Evolutionary conservation across 2,329 filamentous ascomycete genomes (phyloP).

Genomic region (Aspergillus sp.): DNA sequence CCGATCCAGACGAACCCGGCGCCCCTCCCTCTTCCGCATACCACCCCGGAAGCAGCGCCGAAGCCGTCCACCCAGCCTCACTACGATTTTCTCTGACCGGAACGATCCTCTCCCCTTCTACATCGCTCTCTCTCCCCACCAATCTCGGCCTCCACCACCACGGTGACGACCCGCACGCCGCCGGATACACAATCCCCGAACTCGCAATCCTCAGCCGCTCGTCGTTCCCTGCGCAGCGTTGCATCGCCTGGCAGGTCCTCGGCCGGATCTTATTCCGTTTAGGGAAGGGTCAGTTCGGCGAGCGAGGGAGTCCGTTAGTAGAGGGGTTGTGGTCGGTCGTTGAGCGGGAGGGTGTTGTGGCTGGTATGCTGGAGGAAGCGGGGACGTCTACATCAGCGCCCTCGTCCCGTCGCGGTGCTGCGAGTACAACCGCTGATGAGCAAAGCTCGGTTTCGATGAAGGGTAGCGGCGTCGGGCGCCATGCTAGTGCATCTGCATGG

Average conservation of each 20-base stretch:
- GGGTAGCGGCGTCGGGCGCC: constrained; percentile 50
- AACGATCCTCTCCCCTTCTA: constrained; percentile 74
- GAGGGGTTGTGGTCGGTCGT: constrained; percentile 83
- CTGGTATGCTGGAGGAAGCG: constrained; percentile 77
- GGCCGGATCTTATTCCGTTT: constrained; percentile 84
- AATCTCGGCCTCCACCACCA: constrained; percentile 90
- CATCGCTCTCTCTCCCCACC: constrained; percentile 73
- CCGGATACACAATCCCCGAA: constrained; percentile 91
- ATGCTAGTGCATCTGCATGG: constrained; percentile 80
- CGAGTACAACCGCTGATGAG: constrained; percentile 15
- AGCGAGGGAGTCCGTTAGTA: constrained; percentile 66
- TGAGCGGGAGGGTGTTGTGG: constrained; percentile 75
- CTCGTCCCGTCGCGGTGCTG: constrained; percentile 44
- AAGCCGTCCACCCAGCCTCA: constrained; percentile 68
- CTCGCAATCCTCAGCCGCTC: constrained; percentile 80
- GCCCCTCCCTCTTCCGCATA: constrained; percentile 70
- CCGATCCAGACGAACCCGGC: constrained; percentile 65
- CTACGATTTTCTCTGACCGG: constrained; percentile 91
- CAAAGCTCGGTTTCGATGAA: neutral
- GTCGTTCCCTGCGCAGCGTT: constrained; percentile 82
- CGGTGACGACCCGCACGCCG: constrained; percentile 86
- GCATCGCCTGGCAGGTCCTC: constrained; percentile 88
- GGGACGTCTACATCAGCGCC: constrained; percentile 52
- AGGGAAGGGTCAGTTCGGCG: constrained; percentile 72
- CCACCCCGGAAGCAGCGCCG: constrained; percentile 72